Evolutionary conservation across 2,329 filamentous ascomycete species (phyloP).

Genomic region (Ilyonectria sp.): DNA sequence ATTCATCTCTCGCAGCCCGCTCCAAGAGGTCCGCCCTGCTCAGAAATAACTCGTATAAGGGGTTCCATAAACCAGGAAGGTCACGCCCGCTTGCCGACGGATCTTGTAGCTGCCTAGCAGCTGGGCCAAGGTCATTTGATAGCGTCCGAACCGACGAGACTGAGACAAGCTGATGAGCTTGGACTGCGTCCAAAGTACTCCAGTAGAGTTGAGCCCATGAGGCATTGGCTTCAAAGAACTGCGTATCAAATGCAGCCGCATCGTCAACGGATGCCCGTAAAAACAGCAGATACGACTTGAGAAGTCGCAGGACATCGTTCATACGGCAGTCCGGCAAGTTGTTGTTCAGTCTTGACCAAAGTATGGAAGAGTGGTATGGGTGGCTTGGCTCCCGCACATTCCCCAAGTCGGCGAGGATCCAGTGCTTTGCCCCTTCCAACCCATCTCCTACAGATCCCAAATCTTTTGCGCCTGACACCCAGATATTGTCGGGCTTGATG

Average conservation of each 20-base stretch:
- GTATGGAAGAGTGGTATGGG: constrained; percentile 49
- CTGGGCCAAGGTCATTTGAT: constrained; percentile 11
- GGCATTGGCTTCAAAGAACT: constrained; percentile 41
- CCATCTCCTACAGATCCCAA: background rate
- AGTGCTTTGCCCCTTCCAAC: constrained; percentile 39
- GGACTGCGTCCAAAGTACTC: constrained; percentile 31
- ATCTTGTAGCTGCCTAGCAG: background rate
- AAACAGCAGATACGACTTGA: constrained; percentile 50
- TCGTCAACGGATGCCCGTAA: constrained; percentile 44
- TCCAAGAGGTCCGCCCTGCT: constrained; percentile 29
- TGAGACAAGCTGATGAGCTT: constrained; percentile 15
- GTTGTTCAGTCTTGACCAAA: constrained; percentile 49
- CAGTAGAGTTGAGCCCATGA: constrained; percentile 49
- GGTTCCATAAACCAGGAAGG: constrained; percentile 18
- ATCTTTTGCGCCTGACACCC: constrained; percentile 36
- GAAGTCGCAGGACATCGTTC: constrained; percentile 52
- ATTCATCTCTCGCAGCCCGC: constrained; percentile 28
- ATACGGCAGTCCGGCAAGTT: constrained; percentile 51
- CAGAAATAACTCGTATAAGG: constrained; percentile 27
- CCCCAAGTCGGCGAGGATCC: constrained; percentile 52
- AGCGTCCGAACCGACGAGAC: constrained; percentile 12
- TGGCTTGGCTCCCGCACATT: constrained; percentile 50
- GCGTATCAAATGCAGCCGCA: constrained; percentile 42
- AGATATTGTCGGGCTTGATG: constrained; percentile 53
- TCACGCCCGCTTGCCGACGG: background rate